Conservation (phyloP, 2,329 filamentous ascomycete genomes). For the Sclerotinia glacialis region DNA sequence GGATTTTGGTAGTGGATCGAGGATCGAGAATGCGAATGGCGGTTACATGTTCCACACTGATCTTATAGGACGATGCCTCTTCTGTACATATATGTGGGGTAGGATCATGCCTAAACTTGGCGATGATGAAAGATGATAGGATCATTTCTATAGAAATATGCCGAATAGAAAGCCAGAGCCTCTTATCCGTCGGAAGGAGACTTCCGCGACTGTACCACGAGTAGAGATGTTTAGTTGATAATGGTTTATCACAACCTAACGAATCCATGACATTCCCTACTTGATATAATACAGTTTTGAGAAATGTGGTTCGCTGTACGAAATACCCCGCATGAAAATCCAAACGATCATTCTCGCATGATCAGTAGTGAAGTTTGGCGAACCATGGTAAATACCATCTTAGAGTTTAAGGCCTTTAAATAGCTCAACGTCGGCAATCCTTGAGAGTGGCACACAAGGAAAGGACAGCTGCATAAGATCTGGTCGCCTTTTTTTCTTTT, state of each 20-base stretch:
- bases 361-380: constrained; percentile 8
- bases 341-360: constrained; percentile 13
- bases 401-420: neutral
- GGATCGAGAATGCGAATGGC: neutral
- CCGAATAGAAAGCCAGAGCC: neutral
- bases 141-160: neutral
- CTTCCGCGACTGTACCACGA: neutral
- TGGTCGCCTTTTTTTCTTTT: constrained; percentile 21
- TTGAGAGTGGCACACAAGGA: constrained; percentile 14
- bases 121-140: neutral
- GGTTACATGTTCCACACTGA: neutral
- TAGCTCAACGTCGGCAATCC: constrained; percentile 3
- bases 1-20: neutral
- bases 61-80: constrained; percentile 1
- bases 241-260: neutral
- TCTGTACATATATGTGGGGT: constrained; percentile 1
- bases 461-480: constrained; percentile 22
- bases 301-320: constrained; percentile 15
- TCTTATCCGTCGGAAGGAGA: constrained; percentile 13
- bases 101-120: neutral
- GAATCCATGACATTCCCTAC: neutral
- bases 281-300: neutral
- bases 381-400: constrained; percentile 15
- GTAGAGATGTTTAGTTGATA: neutral
- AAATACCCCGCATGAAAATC: constrained; percentile 18